These are phyloP conservation scores for Hippophae gyantsensis DNA, from an alignment of 306 rosid genomes.

Conservation along the genomic window DNA sequence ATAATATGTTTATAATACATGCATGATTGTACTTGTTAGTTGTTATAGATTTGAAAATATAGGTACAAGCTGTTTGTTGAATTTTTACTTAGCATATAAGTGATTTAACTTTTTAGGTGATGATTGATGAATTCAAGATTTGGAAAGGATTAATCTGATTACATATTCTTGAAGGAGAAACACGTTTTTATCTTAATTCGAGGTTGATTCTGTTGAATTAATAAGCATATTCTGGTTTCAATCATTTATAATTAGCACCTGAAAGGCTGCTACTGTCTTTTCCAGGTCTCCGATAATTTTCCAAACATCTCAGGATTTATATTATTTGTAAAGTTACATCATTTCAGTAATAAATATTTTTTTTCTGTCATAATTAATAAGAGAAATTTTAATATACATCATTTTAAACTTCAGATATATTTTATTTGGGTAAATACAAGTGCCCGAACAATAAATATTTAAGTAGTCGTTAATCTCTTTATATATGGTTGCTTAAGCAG, in stretches of 20 bases:
- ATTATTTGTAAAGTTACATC: too few relatives aligned
- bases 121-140: slow-evolving; percentile 21
- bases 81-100: neutral
- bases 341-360: too few relatives aligned
- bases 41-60: neutral
- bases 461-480: too few relatives aligned
- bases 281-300: too few relatives aligned
- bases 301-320: too few relatives aligned
- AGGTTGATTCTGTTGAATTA: slow-evolving; percentile 38
- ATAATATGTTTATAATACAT: neutral
- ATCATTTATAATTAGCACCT: neutral
- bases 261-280: neutral
- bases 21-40: slow-evolving; percentile 5
- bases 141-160: slow-evolving; percentile 7
- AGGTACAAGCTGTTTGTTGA: neutral
- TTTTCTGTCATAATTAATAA: too few relatives aligned
- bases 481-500: too few relatives aligned
- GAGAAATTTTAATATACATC: too few relatives aligned
- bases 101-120: slow-evolving; percentile 13
- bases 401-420: too few relatives aligned
- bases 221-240: neutral
- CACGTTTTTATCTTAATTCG: slow-evolving; percentile 28
- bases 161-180: slow-evolving; percentile 14
- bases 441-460: too few relatives aligned
- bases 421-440: too few relatives aligned